Evolutionary conservation across 345 rosid genomes (phyloP).

Genomic region (Microcos paniculata): DNA sequence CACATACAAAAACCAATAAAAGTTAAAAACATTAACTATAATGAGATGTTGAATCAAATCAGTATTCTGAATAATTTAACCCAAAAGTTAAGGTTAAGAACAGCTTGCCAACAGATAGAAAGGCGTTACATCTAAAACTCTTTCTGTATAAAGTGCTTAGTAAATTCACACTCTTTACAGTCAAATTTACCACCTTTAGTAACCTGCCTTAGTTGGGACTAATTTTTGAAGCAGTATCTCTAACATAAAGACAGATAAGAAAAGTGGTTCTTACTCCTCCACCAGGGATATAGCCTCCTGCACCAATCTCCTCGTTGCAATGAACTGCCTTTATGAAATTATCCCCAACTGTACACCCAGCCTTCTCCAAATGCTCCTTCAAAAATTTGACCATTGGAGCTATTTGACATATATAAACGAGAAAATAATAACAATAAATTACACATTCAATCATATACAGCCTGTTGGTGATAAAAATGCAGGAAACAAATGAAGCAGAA

Average conservation of each 20-base stretch:
- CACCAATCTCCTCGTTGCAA: slow-evolving; percentile 45
- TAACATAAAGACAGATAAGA: background rate
- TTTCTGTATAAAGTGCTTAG: background rate
- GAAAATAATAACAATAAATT: background rate
- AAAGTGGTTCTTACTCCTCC: slow-evolving; percentile 45
- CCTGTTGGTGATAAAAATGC: background rate
- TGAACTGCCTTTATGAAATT: slow-evolving; percentile 72
- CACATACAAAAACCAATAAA: slow-evolving; percentile 6
- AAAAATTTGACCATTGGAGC: slow-evolving; percentile 84
- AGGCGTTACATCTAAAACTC: background rate
- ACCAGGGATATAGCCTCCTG: slow-evolving; percentile 72
- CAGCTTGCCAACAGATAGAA: background rate
- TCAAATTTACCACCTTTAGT: background rate
- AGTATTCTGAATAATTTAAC: background rate
- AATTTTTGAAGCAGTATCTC: background rate
- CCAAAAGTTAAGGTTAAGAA: background rate
- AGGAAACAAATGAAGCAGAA: background rate
- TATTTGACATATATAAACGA: slow-evolving; percentile 16
- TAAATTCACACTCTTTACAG: background rate
- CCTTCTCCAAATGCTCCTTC: slow-evolving; percentile 81
- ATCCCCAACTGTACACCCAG: slow-evolving; percentile 75
- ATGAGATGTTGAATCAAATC: background rate
- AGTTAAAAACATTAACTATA: background rate
- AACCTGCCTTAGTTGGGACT: background rate
- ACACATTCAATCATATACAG: background rate